Base-by-base conservation (phyloP, 139 green algal genomes). In the Auxenochlorella pyrenoidosa region DNA sequence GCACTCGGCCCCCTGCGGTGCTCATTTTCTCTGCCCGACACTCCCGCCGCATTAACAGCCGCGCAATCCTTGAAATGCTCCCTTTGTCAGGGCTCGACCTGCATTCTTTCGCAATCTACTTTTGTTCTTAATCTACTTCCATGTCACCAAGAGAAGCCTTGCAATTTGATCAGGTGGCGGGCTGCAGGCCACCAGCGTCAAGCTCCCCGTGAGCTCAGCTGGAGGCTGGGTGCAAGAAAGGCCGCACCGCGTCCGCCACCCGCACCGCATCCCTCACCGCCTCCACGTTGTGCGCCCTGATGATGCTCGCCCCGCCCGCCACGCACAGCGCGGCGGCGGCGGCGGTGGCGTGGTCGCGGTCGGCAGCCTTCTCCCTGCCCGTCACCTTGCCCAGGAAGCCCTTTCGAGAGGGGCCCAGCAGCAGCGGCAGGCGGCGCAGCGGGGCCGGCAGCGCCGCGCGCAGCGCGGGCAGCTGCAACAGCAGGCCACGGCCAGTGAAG, bases 381-480 rank as follows among this genome's bases (percentile, higher is more conserved):
- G 91, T 95, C 12, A 97, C 26, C 22, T 85, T 79, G 12, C 94
- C 95, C 32, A 98, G 81, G 88, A 98, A 98, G 22, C 94, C 90
- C 87, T 99, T 99, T 10, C 96, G 87, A 0, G 94, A 97, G 32
- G 93, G 92, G 6, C 96, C 96, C 58, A 97, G 60, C 40, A 99
- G 91, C 86, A 97, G 71, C 19, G 96, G 96, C 83, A 93, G 79
- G n/a, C 54, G 44, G 26, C 72, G 75, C 59, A 95, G 51, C 36
- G 87, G 75, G 30, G 86, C 82, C 40, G 86, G 60, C 66, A 96
- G 87, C 28, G 82, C 73, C 5, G 34, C 26, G 21, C 90, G 90
- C 84, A 98, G 85, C 3, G 77, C 72, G 16, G 47, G n/a, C 73
- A 98, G 87, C 40, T 89, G 54, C 54, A 24, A 13, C 54, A 63